These are phyloP conservation scores for Peronospora farinosa DNA, from an alignment of 352 stramenopile species.

Conservation along the genomic window DNA sequence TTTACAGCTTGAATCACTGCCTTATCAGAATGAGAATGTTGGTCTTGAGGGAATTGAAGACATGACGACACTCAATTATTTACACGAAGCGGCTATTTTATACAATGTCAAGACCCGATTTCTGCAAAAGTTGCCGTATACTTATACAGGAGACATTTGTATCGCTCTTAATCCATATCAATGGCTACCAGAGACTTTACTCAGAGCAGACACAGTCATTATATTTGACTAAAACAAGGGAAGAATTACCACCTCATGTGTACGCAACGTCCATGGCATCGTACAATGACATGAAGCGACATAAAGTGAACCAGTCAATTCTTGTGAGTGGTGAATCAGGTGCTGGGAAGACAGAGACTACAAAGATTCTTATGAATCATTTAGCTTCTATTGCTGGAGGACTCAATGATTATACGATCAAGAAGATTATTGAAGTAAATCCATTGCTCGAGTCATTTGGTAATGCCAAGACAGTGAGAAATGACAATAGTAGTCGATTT, in stretches of 20 bases:
- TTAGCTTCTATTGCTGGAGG: conserved; percentile 63
- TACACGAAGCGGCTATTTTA: conserved; percentile 88
- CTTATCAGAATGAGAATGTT: conserved; percentile 73
- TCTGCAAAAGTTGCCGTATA: conserved; percentile 89
- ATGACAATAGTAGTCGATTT: conserved; percentile 95
- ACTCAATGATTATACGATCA: conserved; percentile 67
- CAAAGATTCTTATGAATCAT: conserved; percentile 88
- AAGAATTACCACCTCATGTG: conserved; percentile 62
- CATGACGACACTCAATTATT: conserved; percentile 84
- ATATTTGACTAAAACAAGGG: conserved; percentile 58
- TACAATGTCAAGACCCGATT: conserved; percentile 89
- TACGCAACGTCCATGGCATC: conserved; percentile 66
- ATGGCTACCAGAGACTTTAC: conserved; percentile 85
- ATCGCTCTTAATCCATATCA: conserved; percentile 96
- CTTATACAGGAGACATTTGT: conserved; percentile 94
- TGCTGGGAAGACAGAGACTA: conserved; percentile 86
- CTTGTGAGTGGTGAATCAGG: conserved; percentile 83
- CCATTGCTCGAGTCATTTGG: conserved; percentile 81
- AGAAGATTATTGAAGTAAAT: conserved; percentile 80
- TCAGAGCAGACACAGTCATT: conserved; percentile 53
- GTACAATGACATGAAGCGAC: conserved; percentile 61
- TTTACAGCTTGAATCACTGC: conserved; percentile 63
- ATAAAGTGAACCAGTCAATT: conserved; percentile 74
- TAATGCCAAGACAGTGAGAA: conserved; percentile 92
- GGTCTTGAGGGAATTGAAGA: conserved; percentile 63